A percentile compares a stretch with the other conserved stretches of the same genome.
These are phyloP conservation scores for Microcyclospora pomicola DNA, from an alignment of 2,329 filamentous ascomycete species.

Conservation along the genomic window DNA sequence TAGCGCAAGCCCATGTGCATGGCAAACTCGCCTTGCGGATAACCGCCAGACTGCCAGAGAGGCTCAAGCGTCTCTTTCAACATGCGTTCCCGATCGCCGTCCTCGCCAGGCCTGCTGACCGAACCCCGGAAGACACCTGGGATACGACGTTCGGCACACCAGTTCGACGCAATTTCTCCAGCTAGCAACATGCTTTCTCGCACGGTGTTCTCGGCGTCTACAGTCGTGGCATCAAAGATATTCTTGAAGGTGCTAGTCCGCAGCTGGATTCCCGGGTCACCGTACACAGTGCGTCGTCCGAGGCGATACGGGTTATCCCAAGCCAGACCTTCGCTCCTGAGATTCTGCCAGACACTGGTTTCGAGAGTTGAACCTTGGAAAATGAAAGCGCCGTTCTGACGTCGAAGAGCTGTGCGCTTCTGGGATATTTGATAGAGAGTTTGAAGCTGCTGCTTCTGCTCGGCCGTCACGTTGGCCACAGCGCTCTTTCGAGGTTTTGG, in stretches of 20 bases:
- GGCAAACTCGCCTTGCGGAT: slow-evolving; percentile 18
- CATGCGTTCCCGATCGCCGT: slow-evolving; percentile 22
- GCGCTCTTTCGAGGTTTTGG: slow-evolving; percentile 1
- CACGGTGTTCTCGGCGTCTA: slow-evolving; percentile 20
- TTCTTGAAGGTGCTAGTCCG: slow-evolving; percentile 21
- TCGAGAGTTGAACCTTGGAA: slow-evolving; percentile 18
- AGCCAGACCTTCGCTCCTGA: slow-evolving; percentile 19
- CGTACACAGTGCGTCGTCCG: slow-evolving; percentile 24
- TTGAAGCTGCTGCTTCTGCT: slow-evolving; percentile 20
- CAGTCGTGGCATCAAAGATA: slow-evolving; percentile 13
- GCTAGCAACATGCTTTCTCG: slow-evolving; percentile 44
- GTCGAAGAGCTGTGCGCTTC: slow-evolving; percentile 21
- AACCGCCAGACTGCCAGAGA: slow-evolving; percentile 21
- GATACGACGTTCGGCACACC: slow-evolving; percentile 38
- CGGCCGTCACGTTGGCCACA: slow-evolving; percentile 14
- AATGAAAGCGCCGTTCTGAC: slow-evolving; percentile 25
- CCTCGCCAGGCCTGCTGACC: slow-evolving; percentile 9
- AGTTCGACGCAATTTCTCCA: slow-evolving; percentile 35
- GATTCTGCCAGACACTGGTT: slow-evolving; percentile 24
- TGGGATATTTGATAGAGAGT: slow-evolving; percentile 24
- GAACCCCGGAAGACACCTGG: slow-evolving; percentile 37
- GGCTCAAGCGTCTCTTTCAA: slow-evolving; percentile 23
- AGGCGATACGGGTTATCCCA: slow-evolving; percentile 29
- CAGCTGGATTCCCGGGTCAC: slow-evolving; percentile 32
- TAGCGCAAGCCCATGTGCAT: slow-evolving; percentile 29